Evolutionary conservation across 2,329 filamentous ascomycete genomes (phyloP).

Genomic region (Monilinia fructigena): DNA sequence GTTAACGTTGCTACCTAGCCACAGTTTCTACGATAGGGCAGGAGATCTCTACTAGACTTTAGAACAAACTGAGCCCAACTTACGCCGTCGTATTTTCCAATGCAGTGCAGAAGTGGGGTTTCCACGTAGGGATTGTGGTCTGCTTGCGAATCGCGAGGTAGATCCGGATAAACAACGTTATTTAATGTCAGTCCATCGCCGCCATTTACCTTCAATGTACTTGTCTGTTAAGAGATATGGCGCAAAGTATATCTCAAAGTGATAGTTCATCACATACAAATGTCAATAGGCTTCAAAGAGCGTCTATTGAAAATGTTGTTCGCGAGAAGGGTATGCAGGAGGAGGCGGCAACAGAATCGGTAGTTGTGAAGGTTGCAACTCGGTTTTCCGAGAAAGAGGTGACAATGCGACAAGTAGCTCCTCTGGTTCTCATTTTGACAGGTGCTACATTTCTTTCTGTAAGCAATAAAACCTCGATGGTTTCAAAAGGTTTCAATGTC

Average conservation of each 20-base stretch:
- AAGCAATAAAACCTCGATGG: slow-evolving; percentile 2
- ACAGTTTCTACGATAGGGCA: no score
- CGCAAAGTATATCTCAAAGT: slow-evolving; percentile 9
- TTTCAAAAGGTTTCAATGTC: not conserved
- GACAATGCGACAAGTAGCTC: slow-evolving; percentile 34
- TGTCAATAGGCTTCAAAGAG: not conserved
- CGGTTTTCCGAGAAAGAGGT: slow-evolving; percentile 26
- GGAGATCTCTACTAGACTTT: no score
- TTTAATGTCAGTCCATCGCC: not conserved
- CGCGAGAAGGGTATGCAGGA: slow-evolving; percentile 8
- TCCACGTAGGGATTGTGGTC: not conserved
- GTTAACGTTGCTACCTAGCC: no score
- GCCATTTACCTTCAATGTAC: not conserved
- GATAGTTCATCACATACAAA: not conserved
- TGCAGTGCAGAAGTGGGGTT: no score
- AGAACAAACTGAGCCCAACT: no score
- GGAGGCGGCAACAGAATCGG: slow-evolving; percentile 2
- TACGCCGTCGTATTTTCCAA: no score
- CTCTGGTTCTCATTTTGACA: slow-evolving; percentile 34
- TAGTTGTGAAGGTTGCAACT: slow-evolving; percentile 17
- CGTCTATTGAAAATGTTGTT: slow-evolving; percentile 6
- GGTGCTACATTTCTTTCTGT: slow-evolving; percentile 36
- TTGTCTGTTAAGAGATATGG: not conserved
- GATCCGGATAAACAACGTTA: not conserved
- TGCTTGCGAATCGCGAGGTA: not conserved